A percentile compares a stretch with the other conserved stretches of the same genome.
phyloP scores from a whole-genome alignment of 2,329 filamentous ascomycete species.

The Byssoonygena ceratinophila region DNA sequence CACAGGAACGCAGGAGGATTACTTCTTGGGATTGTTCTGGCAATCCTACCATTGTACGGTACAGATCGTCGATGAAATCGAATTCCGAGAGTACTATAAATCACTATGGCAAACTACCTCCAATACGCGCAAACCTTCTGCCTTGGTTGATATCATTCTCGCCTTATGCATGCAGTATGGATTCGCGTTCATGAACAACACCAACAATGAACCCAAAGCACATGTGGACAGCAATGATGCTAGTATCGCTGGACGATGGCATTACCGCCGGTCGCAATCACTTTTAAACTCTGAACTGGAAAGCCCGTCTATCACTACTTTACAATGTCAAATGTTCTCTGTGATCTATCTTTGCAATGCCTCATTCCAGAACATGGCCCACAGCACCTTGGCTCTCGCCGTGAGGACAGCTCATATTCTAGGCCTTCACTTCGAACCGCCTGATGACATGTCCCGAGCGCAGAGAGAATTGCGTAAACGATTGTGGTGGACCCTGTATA shows the following conservation, averaged over 20 bases:
- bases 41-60: conserved; percentile 35
- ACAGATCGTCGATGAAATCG: conserved; percentile 37
- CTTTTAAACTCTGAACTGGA: conserved; percentile 40
- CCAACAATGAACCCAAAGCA: conserved; percentile 5
- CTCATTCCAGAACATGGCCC: conserved; percentile 41
- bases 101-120: conserved; percentile 30
- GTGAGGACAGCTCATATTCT: conserved; percentile 40
- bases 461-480: conserved; percentile 40
- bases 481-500: conserved; percentile 45
- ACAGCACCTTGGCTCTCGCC: conserved; percentile 33
- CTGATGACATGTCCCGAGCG: conserved; percentile 23
- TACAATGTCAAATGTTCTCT: conserved; percentile 42
- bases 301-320: conserved; percentile 38
- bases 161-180: conserved; percentile 45
- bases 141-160: conserved; percentile 44
- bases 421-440: conserved; percentile 42
- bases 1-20: conserved; percentile 37
- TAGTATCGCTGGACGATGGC: conserved; percentile 37
- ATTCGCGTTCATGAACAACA: conserved; percentile 19
- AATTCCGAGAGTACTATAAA: conserved; percentile 38
- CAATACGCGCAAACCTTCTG: conserved; percentile 34
- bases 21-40: conserved; percentile 42
- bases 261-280: conserved; percentile 40
- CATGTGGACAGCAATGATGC: conserved; percentile 26
- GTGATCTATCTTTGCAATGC: conserved; percentile 40